phyloP scores from a whole-genome alignment of 768 basidiomycete species.

The Stropharia rugosoannulata region DNA sequence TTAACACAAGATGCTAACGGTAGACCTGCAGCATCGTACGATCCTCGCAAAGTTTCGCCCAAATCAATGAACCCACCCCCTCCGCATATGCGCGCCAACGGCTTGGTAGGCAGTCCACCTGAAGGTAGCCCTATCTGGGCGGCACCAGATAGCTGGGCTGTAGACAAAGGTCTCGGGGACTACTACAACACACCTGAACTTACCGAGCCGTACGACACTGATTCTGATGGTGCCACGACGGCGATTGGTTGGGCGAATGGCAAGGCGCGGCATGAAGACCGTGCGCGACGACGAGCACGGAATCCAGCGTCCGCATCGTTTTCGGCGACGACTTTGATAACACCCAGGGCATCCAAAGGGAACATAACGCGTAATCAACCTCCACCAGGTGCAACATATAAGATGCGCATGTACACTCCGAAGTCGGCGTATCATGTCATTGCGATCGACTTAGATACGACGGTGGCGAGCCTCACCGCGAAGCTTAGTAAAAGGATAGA shows the following conservation, averaged over 20 bases:
- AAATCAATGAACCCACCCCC: slow-evolving; percentile 34
- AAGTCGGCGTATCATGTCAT: slow-evolving; percentile 74
- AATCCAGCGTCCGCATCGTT: slow-evolving; percentile 2
- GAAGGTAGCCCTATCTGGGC: slow-evolving; percentile 48
- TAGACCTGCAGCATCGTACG: slow-evolving; percentile 19
- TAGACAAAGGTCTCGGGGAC: slow-evolving; percentile 36
- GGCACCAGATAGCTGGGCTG: slow-evolving; percentile 78
- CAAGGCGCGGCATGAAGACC: not conserved
- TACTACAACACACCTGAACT: slow-evolving; percentile 10
- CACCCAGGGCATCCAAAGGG: slow-evolving; percentile 3
- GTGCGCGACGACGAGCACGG: slow-evolving; percentile 1
- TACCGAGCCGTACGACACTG: slow-evolving; percentile 6
- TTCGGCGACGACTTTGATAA: slow-evolving; percentile 8
- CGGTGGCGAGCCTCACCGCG: slow-evolving; percentile 65
- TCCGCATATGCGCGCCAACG: slow-evolving; percentile 5
- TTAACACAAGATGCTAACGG: slow-evolving; percentile 17
- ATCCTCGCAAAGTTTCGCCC: slow-evolving; percentile 49
- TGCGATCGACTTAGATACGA: slow-evolving; percentile 58
- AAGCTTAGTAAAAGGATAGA: slow-evolving; percentile 60
- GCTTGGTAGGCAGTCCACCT: slow-evolving; percentile 7
- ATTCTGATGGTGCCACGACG: slow-evolving; percentile 3
- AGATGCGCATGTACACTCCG: slow-evolving; percentile 75
- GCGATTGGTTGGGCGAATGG: not conserved
- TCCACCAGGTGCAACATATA: slow-evolving; percentile 31
- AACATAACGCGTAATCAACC: slow-evolving; percentile 8